Evolutionary conservation across 2,329 filamentous ascomycete species (phyloP).

Genomic region (Fusarium nodosum): DNA sequence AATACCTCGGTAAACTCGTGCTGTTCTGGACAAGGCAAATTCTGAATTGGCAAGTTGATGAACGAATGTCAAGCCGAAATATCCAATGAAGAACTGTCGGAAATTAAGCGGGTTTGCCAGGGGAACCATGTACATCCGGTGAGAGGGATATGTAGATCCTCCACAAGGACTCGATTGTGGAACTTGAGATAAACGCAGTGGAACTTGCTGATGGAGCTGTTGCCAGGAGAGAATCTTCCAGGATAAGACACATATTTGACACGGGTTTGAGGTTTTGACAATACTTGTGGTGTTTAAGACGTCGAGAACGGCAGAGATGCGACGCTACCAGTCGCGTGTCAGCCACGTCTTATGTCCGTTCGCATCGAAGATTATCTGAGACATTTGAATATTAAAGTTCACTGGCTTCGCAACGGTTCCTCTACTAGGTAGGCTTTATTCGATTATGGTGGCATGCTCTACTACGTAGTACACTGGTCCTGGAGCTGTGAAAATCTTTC

Average conservation of each 20-base stretch:
- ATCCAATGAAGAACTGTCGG: background rate
- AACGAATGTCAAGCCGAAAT: background rate
- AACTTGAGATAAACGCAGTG: constrained; percentile 31
- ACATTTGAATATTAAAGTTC: constrained; percentile 4
- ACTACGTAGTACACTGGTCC: too few species aligned
- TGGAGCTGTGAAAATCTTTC: background rate
- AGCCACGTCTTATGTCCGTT: constrained; percentile 5
- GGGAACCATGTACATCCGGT: background rate
- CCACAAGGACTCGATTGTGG: constrained; percentile 14
- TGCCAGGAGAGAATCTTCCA: background rate
- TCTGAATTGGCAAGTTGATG: background rate
- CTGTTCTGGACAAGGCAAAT: background rate
- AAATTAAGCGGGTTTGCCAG: constrained; percentile 1
- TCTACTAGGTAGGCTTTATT: background rate
- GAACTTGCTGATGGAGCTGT: constrained; percentile 13
- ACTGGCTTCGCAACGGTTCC: background rate
- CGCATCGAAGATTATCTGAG: constrained; percentile 4
- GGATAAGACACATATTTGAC: background rate
- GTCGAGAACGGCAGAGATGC: background rate
- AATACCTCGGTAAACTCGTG: background rate
- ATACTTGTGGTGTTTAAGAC: background rate
- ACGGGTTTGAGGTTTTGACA: background rate
- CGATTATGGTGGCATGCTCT: background rate
- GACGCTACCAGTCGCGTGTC: constrained; percentile 13
- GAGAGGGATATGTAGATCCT: constrained; percentile 12